Percentiles rank a stretch among this genome's conserved stretches.
Evolutionary conservation across 2,329 filamentous ascomycete genomes (phyloP).

Genomic region (Microcyclosporella mali): DNA sequence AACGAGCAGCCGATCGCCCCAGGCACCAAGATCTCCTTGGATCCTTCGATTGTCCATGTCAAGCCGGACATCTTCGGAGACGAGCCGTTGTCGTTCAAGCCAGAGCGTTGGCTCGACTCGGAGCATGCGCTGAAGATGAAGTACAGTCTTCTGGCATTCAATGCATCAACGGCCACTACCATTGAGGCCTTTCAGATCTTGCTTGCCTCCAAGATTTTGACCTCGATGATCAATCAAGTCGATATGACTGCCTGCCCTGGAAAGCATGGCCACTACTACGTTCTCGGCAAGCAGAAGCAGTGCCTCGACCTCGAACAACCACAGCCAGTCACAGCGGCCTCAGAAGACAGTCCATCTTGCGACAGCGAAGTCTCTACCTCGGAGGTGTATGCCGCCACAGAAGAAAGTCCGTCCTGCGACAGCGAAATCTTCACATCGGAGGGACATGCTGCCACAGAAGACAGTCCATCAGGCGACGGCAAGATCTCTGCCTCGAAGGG

Average conservation of each 20-base stretch:
- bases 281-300: not conserved
- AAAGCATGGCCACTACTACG: not conserved
- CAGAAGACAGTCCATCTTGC: not conserved
- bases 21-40: constrained; percentile 13
- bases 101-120: constrained; percentile 5
- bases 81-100: constrained; percentile 2
- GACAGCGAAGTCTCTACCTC: not conserved
- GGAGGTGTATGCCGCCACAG: not conserved
- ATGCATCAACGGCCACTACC: not conserved
- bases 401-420: no score
- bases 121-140: not conserved
- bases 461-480: not conserved
- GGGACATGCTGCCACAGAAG: no score
- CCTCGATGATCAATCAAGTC: not conserved
- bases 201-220: constrained; percentile 1
- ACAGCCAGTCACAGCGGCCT: not conserved
- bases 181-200: constrained; percentile 1
- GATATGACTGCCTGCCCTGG: not conserved
- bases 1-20: not conserved
- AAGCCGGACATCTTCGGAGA: constrained; percentile 4
- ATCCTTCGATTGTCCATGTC: constrained; percentile 5
- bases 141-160: not conserved
- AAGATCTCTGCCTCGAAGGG: no score
- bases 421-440: no score
- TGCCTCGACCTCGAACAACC: no score